A percentile compares a stretch with the other conserved stretches of the same genome.
Conservation (phyloP, 306 rosid genomes). For the Myrica gale region DNA sequence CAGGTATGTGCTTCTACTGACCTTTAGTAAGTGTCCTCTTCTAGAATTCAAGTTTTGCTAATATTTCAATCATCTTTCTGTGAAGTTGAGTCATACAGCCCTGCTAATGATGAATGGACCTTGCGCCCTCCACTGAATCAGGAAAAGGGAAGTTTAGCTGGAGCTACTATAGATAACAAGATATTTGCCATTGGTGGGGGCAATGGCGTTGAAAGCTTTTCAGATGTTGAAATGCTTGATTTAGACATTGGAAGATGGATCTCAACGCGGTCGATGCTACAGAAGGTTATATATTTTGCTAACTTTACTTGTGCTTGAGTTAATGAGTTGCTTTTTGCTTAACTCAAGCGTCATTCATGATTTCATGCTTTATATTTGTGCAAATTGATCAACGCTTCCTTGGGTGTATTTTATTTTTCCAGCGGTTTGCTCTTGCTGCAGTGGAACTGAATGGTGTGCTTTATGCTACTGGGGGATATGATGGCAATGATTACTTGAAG, state of each 20-base stretch:
- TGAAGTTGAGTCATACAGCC: slow-evolving; percentile 69
- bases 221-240: slow-evolving; percentile 65
- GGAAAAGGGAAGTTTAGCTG: slow-evolving; percentile 69
- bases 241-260: slow-evolving; percentile 66
- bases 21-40: slow-evolving; percentile 18
- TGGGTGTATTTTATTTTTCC: slow-evolving; percentile 30
- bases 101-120: slow-evolving; percentile 55
- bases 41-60: slow-evolving; percentile 5
- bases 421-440: slow-evolving; percentile 53
- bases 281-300: slow-evolving; percentile 47
- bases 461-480: slow-evolving; percentile 59
- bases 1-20: slow-evolving; percentile 37
- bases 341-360: background rate
- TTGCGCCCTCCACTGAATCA: slow-evolving; percentile 57
- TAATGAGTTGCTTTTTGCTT: background rate
- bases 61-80: slow-evolving; percentile 23
- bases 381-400: slow-evolving; percentile 14
- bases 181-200: slow-evolving; percentile 54
- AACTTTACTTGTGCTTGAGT: background rate
- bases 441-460: slow-evolving; percentile 46
- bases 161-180: slow-evolving; percentile 42
- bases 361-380: background rate
- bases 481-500: slow-evolving; percentile 52
- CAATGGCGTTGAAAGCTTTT: slow-evolving; percentile 39
- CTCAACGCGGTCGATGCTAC: slow-evolving; percentile 43